Evolutionary conservation across 345 rosid species (phyloP), one percentile per base, ranked within the genome.

Genomic region (Pelargonium nanum): DNA sequence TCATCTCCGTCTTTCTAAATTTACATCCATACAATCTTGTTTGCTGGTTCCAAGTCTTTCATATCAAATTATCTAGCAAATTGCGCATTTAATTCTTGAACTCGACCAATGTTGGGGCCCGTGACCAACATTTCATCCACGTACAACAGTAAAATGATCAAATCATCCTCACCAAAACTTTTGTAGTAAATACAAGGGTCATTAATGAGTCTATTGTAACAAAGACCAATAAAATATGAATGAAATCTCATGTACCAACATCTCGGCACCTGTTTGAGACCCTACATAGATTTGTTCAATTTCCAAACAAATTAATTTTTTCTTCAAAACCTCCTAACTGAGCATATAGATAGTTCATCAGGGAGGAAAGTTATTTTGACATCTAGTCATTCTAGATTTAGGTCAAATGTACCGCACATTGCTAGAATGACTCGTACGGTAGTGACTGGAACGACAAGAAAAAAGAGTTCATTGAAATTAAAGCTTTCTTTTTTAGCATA

Each of bases 121-220:
- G 26, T n/a, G 1, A 59, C 53, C 13, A 59, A 59, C 21, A 59
- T 59, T 24, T 59, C 20, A 4, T 22, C 53, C 52, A 59, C 24
- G 40, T 32, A 59, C 52, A 59, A 59, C 15, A 59, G 19, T 21
- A 59, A 20, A 20, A 59, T 59, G 21, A 59, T 34, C 21, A 59
- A 57, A 7, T 34, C 21, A 32, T 2, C 22, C 19, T 59, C 24
- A 19, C 3, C 52, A 59, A 40, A 22, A 9, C 2, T 59, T 26
- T 59, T 40, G 52, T 22, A 59, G 21, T 59, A 59, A 19, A 15
- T 3, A 59, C 0, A 22, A 57, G 15, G 60, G 13, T 57, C 26
- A 32, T 20, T 8, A 59, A 12, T 21, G 21, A 59, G 52, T 34
- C 15, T 32, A n/a, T 59, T 59, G 17, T 59, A 20, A n/a, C 52